Evolutionary conservation across 371 early-diverging fungal species (phyloP), one percentile per base, ranked within the genome.

Genomic region (Rhizopus microsporus): DNA sequence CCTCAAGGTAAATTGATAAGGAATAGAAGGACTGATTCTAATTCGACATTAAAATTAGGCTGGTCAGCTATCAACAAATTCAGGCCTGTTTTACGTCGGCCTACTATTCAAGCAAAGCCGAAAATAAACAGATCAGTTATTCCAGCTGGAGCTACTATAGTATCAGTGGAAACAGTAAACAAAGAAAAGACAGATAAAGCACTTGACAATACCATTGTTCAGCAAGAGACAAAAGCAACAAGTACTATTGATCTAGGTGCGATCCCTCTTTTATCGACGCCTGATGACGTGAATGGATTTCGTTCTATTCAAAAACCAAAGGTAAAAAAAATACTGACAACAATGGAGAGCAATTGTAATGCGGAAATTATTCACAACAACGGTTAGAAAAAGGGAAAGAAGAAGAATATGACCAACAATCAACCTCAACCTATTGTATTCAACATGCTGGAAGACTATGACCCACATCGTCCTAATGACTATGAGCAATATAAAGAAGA

Each of bases 391-490:
- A 68, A 59, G 39, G 48, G 48, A 3, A 68, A 68, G 23, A 63
- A 60, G 10, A 56, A 60, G 16, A 72, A 63, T 50, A 54, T 37
- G 29, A 50, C 42, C 16, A 59, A 60, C 45, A n/a, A 54, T n/a
- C 62, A 64, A n/a, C 75, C 71, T 5, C 71, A 70, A 35, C 73
- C 73, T 17, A 53, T 64, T n/a, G 58, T 60, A 15, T 68, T 71
- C 44, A 71, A 74, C 53, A 62, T 86, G 65, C 54, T 71, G 40
- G 82, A 83, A 43, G 83, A 84, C 45, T 86, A 86, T 54, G 83
- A 86, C 35, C 82, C 84, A 33, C 67, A 77, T n/a, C 62, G 77
- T 44, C 87, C 87, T 1, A 86, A 84, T 53, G 84, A 86, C 42
- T 86, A 78, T 51, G 81, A 83, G 42, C 74, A 75, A 49, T 84